Evolutionary conservation across 345 rosid genomes (phyloP), one percentile per base, ranked within the genome.

Genomic region (Raphanus raphanistrum): DNA sequence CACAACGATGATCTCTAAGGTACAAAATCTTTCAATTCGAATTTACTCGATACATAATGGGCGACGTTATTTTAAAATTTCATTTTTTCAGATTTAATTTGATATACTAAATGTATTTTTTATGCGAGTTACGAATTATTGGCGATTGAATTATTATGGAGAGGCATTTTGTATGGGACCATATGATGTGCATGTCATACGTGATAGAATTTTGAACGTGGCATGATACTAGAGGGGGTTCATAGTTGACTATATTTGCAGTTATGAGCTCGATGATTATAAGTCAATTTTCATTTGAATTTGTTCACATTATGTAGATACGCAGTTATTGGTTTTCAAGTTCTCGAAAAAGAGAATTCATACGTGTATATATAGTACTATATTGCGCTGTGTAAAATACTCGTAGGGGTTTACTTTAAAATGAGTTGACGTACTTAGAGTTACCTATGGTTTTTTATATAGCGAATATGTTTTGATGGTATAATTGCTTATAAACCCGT

Each of bases 231-330:
- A 79, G 59, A 27, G 78, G 78, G 9, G 17, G 4, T 68, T 61
- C 9, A 62, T 67, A 79, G 82, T 79, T 73, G 82, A 73, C 77
- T 60, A 33, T 66, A 15, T 33, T 48, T 61, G 77, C 32, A 58
- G 63, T 67, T 79, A 52, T 73, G 74, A 68, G 70, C 69, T 61
- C 68, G 28, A 73, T 73, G 65, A 60, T 57, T 52, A 58, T 35
- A 73, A 72, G 82, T 79, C 78, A 73, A 79, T 60, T 73, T 70
- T 50, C 28, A 68, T 73, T 73, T 73, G 65, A 79, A 73, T 73
- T 79, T 79, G 77, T 73, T 79, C 74, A 73, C 78, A 79, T 67
- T 60, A 73, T 79, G 59, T 73, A 79, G 77, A 48, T n/a, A 4
- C 60, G 43, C 45, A 65, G 54, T 33, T 50, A 71, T 27, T 57